Evolutionary conservation across 352 stramenopile species (phyloP).

Genomic region (Aphanomyces stellatus): DNA sequence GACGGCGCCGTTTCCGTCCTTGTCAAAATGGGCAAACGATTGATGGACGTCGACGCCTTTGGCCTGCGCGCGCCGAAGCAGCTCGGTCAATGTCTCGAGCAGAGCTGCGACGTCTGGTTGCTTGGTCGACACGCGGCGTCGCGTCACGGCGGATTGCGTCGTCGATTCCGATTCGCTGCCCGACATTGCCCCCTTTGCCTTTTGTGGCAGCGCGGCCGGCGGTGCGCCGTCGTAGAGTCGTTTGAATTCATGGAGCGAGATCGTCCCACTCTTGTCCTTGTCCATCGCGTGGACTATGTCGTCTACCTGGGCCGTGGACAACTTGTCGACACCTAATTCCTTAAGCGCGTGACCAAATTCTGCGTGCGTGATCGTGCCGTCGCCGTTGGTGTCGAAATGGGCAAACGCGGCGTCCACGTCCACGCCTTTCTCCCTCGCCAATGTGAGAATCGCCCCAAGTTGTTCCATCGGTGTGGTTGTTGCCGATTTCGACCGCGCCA

Average conservation of each 20-base stretch:
- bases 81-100: slow-evolving; percentile 24
- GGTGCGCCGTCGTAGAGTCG: slow-evolving; percentile 20
- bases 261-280: slow-evolving; percentile 32
- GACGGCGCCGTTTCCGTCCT: slow-evolving; percentile 30
- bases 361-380: slow-evolving; percentile 26
- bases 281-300: not conserved
- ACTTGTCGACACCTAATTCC: not conserved
- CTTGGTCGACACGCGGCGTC: too few relatives aligned
- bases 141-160: too few relatives aligned
- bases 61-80: slow-evolving; percentile 26
- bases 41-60: slow-evolving; percentile 30
- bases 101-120: not conserved
- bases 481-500: not conserved
- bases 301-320: not conserved
- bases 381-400: slow-evolving; percentile 22
- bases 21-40: slow-evolving; percentile 51
- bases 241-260: slow-evolving; percentile 50
- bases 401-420: slow-evolving; percentile 20
- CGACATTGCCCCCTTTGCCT: too few relatives aligned
- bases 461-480: slow-evolving; percentile 3
- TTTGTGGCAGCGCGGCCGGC: not conserved
- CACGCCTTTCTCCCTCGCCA: slow-evolving; percentile 15
- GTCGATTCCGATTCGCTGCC: too few relatives aligned
- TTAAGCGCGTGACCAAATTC: slow-evolving; percentile 33
- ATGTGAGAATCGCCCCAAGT: slow-evolving; percentile 12